Base-by-base conservation (phyloP, 1,139 yeast species). In the Kodamaea sp. region DNA sequence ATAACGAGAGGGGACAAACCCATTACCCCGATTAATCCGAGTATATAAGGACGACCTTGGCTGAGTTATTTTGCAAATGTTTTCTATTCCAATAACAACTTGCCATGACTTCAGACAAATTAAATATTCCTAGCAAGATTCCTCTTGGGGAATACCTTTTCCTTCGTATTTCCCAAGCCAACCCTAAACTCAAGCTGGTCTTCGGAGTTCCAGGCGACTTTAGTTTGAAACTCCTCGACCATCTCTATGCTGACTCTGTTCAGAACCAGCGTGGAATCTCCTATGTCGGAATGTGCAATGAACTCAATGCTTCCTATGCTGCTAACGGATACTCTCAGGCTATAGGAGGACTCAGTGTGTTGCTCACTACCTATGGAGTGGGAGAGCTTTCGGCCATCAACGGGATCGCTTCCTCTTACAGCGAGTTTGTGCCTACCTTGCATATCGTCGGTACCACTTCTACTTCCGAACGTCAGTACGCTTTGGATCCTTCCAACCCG, bases 331-430 rank as follows among this genome's bases (percentile, higher is more conserved):
- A 83, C 52, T 78, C 86, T 13, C 75, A 85, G 43, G 71, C 70
- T 28, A 61, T 73, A 22, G 60, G 56, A 22, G 45, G 45, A 12
- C 48, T 74, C 46, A 56, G 71, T 12, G 76, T 67, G 1, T 50
- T 81, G 32, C 65, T 81, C 42, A 77, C 87, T 25, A 80, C 87
- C 12, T 84, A 71, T 59, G 96, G 95, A 37, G 96, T 88, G 31
- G 96, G 96, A 39, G 96, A 87, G 61, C 73, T 87, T 41, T 79
- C 87, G 36, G 95, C 95, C 10, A 60, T 87, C 45, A 88, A 87
- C 61, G 96, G 95, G 33, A 71, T 85, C 42, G 78, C 90, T 30
- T 95, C 95, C 43, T 79, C 95, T 6, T 83, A 74, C 61, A 83
- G 92, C 29, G 96, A 87, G 59, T 80, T 74, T 53, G 79, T 78